Evolutionary conservation across 164 flowering plant genomes (phyloP).

Genomic region (Berberis vulgaris): DNA sequence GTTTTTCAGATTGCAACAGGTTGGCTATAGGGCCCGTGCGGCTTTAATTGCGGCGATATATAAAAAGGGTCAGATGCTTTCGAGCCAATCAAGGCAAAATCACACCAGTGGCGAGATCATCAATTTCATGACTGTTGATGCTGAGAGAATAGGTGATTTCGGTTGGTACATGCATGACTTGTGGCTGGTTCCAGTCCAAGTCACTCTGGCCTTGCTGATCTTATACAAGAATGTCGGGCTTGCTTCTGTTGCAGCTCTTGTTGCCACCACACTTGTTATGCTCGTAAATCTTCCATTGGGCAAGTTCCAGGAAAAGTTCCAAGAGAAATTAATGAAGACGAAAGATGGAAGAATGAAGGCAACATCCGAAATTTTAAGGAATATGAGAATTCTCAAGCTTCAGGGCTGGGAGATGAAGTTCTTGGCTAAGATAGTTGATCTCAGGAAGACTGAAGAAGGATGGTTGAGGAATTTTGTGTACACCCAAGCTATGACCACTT

Average conservation of each 20-base stretch:
- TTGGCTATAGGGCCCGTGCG: slow-evolving; percentile 9
- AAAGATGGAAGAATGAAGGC: slow-evolving; percentile 47
- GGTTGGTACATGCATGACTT: slow-evolving; percentile 35
- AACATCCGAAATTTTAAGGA: slow-evolving; percentile 44
- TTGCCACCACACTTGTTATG: slow-evolving; percentile 30
- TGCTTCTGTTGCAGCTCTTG: slow-evolving; percentile 26
- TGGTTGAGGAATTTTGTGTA: slow-evolving; percentile 37
- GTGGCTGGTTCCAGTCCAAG: slow-evolving; percentile 35
- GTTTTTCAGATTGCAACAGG: slow-evolving; percentile 13
- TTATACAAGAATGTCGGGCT: slow-evolving; percentile 29
- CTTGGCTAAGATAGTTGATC: slow-evolving; percentile 27
- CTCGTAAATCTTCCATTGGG: slow-evolving; percentile 38
- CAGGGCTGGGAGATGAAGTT: slow-evolving; percentile 63
- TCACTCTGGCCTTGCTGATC: slow-evolving; percentile 28
- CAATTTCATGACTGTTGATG: slow-evolving; percentile 49
- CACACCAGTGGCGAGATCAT: slow-evolving; percentile 46
- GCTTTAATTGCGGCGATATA: slow-evolving; percentile 8
- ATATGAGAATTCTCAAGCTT: slow-evolving; percentile 55
- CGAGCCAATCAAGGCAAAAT: slow-evolving; percentile 11
- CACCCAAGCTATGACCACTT: slow-evolving; percentile 23
- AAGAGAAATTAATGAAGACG: slow-evolving; percentile 38
- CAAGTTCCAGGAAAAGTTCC: slow-evolving; percentile 32
- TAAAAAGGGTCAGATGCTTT: slow-evolving; percentile 13
- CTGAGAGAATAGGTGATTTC: slow-evolving; percentile 35
- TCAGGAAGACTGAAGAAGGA: slow-evolving; percentile 28